Base-by-base conservation (phyloP, 1,284 basidiomycete genomes). In the Naganishia cerealis region DNA sequence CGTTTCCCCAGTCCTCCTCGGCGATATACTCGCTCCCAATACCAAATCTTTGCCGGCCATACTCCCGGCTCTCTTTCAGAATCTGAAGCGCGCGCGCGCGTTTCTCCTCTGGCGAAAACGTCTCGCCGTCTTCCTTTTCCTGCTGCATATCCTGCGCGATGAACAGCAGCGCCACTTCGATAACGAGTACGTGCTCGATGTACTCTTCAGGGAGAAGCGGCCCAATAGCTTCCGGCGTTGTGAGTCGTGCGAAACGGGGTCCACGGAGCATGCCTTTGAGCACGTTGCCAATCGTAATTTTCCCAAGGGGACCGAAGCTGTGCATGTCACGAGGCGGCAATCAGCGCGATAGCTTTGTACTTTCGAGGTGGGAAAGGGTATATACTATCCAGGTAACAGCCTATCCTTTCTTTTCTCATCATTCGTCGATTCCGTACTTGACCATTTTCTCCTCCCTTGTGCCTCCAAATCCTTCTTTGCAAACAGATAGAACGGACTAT, bases 261-360 rank as follows among this genome's bases (percentile, higher is more conserved):
- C 26, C 36, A n/a, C 54, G 63, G 50, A 66, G 29, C 26, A 66
- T 66, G 42, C 63, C 55, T 21, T 53, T 46, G 12, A 56, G 52
- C 26, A 61, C 57, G 18, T 26, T 54, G 16, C 68, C 68, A 33
- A 80, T 71, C 46, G 79, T 70, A 5, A 61, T 46, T 58, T 73
- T 67, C 0, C 78, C 79, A 0, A 77, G 65, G 8, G 75, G 72
- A 8, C 79, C 79, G 48, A 78, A 80, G 57, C 79, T 79, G 65
- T 5, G 0, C 6, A 16, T n/a, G 39, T 7, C 29, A 33, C 29
- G 29, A 33, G 29, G 29, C 13, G 46, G 26, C 9, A 9, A 55
- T 55, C 39, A 56, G 52, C 39, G 16, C 0, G 1, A 7, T 2
- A 2, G 15, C 13, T 16, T 33, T n/a, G 33, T n/a, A 1, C 5